Evolutionary conservation across 2,329 filamentous ascomycete species (phyloP).

Genomic region (Pyrenochaeta sp.): DNA sequence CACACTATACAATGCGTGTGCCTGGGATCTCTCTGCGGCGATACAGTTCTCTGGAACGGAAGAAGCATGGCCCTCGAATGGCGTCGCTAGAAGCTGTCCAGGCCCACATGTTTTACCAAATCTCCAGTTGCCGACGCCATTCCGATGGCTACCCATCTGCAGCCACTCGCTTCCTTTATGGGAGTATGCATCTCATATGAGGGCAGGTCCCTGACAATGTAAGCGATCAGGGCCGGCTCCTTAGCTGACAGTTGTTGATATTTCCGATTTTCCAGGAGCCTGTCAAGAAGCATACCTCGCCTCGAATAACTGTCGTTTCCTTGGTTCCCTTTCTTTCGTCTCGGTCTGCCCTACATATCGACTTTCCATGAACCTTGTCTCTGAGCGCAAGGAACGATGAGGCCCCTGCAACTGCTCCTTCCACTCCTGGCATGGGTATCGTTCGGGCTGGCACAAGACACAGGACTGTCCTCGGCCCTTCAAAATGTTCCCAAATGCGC

Average conservation of each 20-base stretch:
- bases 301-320: constrained; percentile 2
- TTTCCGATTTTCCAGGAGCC: constrained; percentile 1
- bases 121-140: constrained; percentile 8
- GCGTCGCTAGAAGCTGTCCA: constrained; percentile 5
- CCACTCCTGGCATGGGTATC: constrained; percentile 24
- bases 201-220: constrained; percentile 4
- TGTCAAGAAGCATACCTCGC: background rate
- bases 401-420: constrained; percentile 22
- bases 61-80: constrained; percentile 10
- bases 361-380: constrained; percentile 1
- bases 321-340: background rate
- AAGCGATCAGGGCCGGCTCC: constrained; percentile 2
- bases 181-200: constrained; percentile 6
- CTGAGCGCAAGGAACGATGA: constrained; percentile 21
- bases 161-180: constrained; percentile 8
- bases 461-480: constrained; percentile 16
- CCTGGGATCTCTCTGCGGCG: constrained; percentile 9
- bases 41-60: constrained; percentile 5
- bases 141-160: constrained; percentile 9
- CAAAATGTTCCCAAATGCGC: constrained; percentile 27
- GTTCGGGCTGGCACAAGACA: constrained; percentile 22
- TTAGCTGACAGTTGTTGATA: constrained; percentile 10
- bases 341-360: constrained; percentile 3
- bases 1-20: constrained; percentile 4
- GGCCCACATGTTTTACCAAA: constrained; percentile 6